phyloP scores from a whole-genome alignment of 345 rosid species.

The Cardamine chenopodiifolia region DNA sequence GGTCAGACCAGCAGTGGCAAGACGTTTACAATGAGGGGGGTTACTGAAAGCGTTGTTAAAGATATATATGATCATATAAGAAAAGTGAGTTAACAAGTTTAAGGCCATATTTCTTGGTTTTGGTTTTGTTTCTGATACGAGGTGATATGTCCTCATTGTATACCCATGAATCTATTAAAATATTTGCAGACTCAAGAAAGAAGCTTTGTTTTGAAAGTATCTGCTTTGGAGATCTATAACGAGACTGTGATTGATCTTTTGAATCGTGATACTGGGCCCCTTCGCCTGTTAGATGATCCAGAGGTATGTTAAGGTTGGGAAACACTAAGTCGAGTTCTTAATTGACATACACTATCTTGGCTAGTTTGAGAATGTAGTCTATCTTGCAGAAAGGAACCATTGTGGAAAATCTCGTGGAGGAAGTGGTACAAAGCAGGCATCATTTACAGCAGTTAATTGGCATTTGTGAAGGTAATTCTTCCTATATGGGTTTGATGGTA shows the following conservation, averaged over 20 bases:
- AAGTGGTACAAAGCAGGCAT: constrained; percentile 69
- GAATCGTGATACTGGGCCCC: constrained; percentile 77
- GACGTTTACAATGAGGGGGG: constrained; percentile 91
- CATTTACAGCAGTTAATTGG: constrained; percentile 80
- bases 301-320: constrained; percentile 60
- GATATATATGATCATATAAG: constrained; percentile 75
- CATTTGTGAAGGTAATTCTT: constrained; percentile 77
- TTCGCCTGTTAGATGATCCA: constrained; percentile 94
- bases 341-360: constrained; percentile 9
- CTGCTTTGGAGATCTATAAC: constrained; percentile 94
- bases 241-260: constrained; percentile 86
- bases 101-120: not conserved
- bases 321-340: constrained; percentile 17
- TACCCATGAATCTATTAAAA: not conserved
- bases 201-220: constrained; percentile 71
- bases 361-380: constrained; percentile 25
- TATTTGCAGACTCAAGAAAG: constrained; percentile 65
- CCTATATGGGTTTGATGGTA: constrained; percentile 2
- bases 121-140: not conserved
- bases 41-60: constrained; percentile 69
- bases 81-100: constrained; percentile 49
- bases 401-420: constrained; percentile 85
- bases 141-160: not conserved
- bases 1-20: constrained; percentile 97
- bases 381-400: constrained; percentile 76